Evolutionary conservation across 2,329 filamentous ascomycete species (phyloP), one percentile per base, ranked within the genome.

Genomic region (Corinectria fuckeliana): DNA sequence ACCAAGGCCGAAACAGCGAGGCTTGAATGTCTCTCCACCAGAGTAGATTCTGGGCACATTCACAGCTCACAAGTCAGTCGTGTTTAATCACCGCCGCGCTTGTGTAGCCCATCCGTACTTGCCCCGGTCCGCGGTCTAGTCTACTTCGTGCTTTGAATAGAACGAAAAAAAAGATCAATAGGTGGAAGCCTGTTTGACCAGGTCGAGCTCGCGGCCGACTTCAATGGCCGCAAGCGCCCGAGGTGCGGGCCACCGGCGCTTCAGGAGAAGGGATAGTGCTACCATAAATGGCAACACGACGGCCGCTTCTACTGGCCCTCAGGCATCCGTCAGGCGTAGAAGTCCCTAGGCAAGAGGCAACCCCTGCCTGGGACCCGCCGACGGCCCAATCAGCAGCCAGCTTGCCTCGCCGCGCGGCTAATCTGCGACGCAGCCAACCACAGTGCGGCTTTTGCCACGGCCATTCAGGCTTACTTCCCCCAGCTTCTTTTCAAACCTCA

Each of bases 351-450:
- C 30, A 8, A n/a, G n/a, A n/a, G 28, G 23, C 44, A 26, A 34
- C 20, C 50, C 9, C 32, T 16, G 14, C 18, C n/a, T 7, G 18
- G 16, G 16, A 42, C 32, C 18, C 38, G 16, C 48, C 11, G 9
- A 13, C 3, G 36, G 36, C 38, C 69, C 69, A 71, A 71, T 68
- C 60, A 66, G 41, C 39, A 49, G 23, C 53, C 34, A 42, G 21
- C 49, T 30, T 23, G 21, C 44, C n/a, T n/a, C 28, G 42, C 61
- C 49, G 63, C 69, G 69, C 69, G 69, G 57, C 68, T 68, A 65
- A 53, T 55, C 62, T 69, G 67, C 53, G 56, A 71, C 69, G 50
- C 56, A 58, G 50, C 67, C 66, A 66, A 66, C 61, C 61, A 67
- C 48, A 44, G 50, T 42, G 32, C 45, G 18, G 34, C 56, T 34